A percentile compares a stretch with the other conserved stretches of the same genome.
Conservation (phyloP, 2,329 filamentous ascomycete genomes). For the Didymella exigua region DNA sequence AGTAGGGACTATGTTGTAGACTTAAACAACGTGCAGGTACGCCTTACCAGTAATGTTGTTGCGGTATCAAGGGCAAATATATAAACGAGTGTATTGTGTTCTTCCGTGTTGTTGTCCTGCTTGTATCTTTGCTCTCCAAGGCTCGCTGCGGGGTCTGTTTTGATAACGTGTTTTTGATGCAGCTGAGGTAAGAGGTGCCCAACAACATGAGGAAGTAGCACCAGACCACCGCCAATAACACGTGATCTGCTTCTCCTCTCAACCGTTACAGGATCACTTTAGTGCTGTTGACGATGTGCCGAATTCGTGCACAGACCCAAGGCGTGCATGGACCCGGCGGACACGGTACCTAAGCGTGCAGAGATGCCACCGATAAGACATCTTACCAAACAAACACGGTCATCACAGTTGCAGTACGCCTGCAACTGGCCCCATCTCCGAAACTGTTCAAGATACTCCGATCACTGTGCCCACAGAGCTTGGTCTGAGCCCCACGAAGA, state of each 20-base stretch:
- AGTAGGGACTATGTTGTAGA: background rate
- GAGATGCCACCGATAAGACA: background rate
- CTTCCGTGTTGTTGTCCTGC: no score
- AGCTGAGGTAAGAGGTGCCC: no score
- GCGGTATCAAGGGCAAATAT: no score
- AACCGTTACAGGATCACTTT: background rate
- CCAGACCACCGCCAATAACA: no score
- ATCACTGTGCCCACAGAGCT: background rate
- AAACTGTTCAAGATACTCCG: background rate
- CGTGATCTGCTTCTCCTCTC: no score
- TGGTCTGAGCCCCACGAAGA: background rate
- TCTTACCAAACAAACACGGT: background rate
- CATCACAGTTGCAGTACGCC: background rate
- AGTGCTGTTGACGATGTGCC: background rate
- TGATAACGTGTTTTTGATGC: no score
- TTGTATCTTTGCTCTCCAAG: no score
- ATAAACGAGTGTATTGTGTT: no score
- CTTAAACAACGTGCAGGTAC: background rate
- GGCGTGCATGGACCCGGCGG: background rate
- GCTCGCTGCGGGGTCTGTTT: no score
- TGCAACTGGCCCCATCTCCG: background rate
- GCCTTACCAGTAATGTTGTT: no score
- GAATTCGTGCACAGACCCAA: background rate
- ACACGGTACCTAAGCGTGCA: background rate
- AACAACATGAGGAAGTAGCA: no score